Conservation (phyloP, 164 flowering plant genomes). For the Magnolia officinalis region DNA sequence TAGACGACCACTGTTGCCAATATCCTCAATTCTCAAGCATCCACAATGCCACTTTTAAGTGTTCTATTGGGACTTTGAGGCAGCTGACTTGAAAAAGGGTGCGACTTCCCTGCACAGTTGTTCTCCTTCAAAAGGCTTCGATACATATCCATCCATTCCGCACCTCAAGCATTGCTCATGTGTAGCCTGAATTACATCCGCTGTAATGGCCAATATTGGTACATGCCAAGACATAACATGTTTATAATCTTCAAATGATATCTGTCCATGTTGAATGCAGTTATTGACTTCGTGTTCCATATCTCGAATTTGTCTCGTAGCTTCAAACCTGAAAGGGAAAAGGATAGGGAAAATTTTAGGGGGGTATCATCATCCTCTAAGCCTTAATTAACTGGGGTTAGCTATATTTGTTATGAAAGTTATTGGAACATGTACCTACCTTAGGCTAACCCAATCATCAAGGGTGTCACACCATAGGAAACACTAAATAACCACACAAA, state of each 20-base stretch:
- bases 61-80: conserved; percentile 23
- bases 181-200: conserved; percentile 94
- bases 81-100: conserved; percentile 45
- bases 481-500: too few species aligned
- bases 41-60: conserved; percentile 5
- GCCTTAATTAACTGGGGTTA: background rate
- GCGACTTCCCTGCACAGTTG: conserved; percentile 81
- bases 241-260: conserved; percentile 32
- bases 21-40: conserved; percentile 9
- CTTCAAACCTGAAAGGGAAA: conserved; percentile 62
- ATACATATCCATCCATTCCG: conserved; percentile 97
- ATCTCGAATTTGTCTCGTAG: conserved; percentile 70
- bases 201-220: conserved; percentile 98
- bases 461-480: too few species aligned
- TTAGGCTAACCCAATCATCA: too few species aligned
- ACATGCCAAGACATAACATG: conserved; percentile 56
- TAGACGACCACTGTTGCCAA: conserved; percentile 14
- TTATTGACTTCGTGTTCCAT: conserved; percentile 49
- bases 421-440: too few species aligned
- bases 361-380: background rate
- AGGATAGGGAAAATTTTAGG: background rate
- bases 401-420: background rate
- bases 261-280: conserved; percentile 42
- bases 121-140: conserved; percentile 93
- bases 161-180: conserved; percentile 62